Evolutionary conservation across 306 rosid genomes (phyloP).

Genomic region (Cicer chorassanicum): DNA sequence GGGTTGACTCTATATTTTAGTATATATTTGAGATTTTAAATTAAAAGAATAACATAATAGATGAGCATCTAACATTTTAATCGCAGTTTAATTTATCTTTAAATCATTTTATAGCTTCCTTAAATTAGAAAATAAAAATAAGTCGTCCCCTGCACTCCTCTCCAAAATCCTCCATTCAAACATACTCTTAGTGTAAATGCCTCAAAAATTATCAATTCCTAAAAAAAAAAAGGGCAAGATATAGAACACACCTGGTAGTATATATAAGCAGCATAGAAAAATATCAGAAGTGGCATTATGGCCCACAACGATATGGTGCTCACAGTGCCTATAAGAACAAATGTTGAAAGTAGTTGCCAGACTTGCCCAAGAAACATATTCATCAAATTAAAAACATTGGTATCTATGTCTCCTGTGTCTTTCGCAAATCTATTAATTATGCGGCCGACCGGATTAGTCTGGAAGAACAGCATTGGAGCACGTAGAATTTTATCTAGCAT

Average conservation of each 20-base stretch:
- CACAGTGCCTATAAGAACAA: constrained; percentile 79
- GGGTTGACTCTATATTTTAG: too few species aligned
- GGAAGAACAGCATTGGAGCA: constrained; percentile 91
- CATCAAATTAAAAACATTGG: constrained; percentile 56
- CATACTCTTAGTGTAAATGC: too few species aligned
- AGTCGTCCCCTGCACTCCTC: too few species aligned
- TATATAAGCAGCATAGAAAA: constrained; percentile 78
- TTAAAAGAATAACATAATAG: too few species aligned
- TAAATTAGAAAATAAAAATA: too few species aligned
- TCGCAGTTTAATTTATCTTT: too few species aligned
- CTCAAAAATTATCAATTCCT: background rate
- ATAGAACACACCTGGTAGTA: constrained; percentile 72
- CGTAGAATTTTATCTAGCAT: constrained; percentile 61
- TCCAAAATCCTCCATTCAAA: too few species aligned
- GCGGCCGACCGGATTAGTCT: constrained; percentile 86
- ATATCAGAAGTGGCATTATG: constrained; percentile 79
- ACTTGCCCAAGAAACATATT: constrained; percentile 69
- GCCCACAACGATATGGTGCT: constrained; percentile 92
- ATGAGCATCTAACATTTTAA: too few species aligned
- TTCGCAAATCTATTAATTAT: constrained; percentile 88
- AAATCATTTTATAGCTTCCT: too few species aligned
- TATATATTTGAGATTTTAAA: too few species aligned
- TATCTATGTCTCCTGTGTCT: constrained; percentile 82
- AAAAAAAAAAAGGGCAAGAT: background rate
- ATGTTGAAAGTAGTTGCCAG: constrained; percentile 85